Evolutionary conservation across 2,329 filamentous ascomycete genomes (phyloP), one percentile per base, ranked within the genome.

Genomic region (Cercospora sesami): DNA sequence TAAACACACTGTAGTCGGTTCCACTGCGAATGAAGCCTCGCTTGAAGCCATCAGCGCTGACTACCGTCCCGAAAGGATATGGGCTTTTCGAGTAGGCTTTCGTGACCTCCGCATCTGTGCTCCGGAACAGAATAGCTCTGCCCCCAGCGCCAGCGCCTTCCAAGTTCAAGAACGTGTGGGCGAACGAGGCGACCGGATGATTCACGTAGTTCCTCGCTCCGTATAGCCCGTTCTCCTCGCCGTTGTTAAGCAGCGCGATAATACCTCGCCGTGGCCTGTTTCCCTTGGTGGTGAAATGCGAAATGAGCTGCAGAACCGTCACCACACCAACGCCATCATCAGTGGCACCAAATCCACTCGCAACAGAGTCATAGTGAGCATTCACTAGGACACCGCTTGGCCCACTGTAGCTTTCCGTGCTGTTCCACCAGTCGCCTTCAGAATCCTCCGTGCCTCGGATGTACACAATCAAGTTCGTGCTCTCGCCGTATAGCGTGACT

Each of bases 101-200:
- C 0, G 93, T 94, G 26, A 96, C 90, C 79, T 97, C 91, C 3
- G 90, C 87, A 79, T 98, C 95, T 0, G 94, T 94, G 63, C 90
- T 90, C 67, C 95, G 88, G 81, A 99, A 98, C 2, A 98, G 83
- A 10, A 91, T 90, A 3, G 94, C 94, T 68, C 93, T 87, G 0
- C 94, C 94, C 10, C 95, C 95, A 12, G 94, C 94, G 60, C 94
- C 95, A 48, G 94, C 94, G 12, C 95, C 95, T 80, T 99, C 95
- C 16, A 99, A 87, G 74, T 99, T 99, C 72, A 98, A 83, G 77
- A 99, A 98, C 0, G 92, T 93, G 76, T 94, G 91, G 9, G 92
- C 87, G 66, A 96, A 91, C 63, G 87, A 88, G 10, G 92, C 88
- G 70, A 97, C 84, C 0, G 93, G 91, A 77, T 94, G 93, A 72